Percentiles rank a stretch among this genome's conserved stretches.
Evolutionary conservation across 768 basidiomycete species (phyloP).

Genomic region (Leccinum subgranulosum): DNA sequence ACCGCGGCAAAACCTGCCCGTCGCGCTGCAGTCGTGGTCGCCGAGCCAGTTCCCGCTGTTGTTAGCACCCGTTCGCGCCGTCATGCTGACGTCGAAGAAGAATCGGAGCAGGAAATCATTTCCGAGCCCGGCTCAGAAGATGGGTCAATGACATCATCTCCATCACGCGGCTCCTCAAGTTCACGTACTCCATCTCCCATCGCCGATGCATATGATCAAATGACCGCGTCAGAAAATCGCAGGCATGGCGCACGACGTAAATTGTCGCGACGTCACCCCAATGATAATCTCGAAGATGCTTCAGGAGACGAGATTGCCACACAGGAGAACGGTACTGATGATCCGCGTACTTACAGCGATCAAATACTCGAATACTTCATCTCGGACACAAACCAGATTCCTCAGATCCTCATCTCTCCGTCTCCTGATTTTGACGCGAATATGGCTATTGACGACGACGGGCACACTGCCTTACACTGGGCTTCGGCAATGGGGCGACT

Average conservation of each 20-base stretch:
- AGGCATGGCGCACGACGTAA: slow-evolving; percentile 43
- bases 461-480: slow-evolving; percentile 97
- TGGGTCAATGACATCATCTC: slow-evolving; percentile 87
- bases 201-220: slow-evolving; percentile 39
- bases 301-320: slow-evolving; percentile 41
- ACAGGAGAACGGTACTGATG: slow-evolving; percentile 45
- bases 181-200: slow-evolving; percentile 95
- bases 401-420: slow-evolving; percentile 80
- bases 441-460: slow-evolving; percentile 96
- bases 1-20: slow-evolving; percentile 38
- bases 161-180: slow-evolving; percentile 79
- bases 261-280: slow-evolving; percentile 44
- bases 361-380: slow-evolving; percentile 98
- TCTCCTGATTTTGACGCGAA: slow-evolving; percentile 93
- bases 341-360: slow-evolving; percentile 81
- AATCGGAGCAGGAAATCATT: slow-evolving; percentile 59
- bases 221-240: slow-evolving; percentile 19
- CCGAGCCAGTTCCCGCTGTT: slow-evolving; percentile 14
- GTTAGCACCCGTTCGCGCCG: slow-evolving; percentile 60
- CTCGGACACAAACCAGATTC: slow-evolving; percentile 91
- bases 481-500: slow-evolving; percentile 99
- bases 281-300: slow-evolving; percentile 44
- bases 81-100: slow-evolving; percentile 48
- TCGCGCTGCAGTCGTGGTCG: slow-evolving; percentile 16
- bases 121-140: slow-evolving; percentile 81